These are phyloP conservation scores for Monascus purpureus DNA, from an alignment of 495 filamentous ascomycete species.

Conservation along the genomic window DNA sequence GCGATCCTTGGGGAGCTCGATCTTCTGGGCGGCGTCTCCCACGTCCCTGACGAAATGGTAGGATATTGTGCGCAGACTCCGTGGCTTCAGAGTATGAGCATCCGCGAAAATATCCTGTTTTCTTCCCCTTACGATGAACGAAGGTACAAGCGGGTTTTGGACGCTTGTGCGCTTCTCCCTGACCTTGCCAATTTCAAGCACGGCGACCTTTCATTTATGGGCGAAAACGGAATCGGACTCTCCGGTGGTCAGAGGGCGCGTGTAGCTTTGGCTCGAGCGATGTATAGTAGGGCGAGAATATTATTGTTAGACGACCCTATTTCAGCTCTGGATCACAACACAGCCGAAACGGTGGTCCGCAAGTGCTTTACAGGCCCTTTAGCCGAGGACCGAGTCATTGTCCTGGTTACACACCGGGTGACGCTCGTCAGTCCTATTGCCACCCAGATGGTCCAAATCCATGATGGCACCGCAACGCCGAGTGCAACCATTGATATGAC, in stretches of 20 bases:
- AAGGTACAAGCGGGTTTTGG: conserved; percentile 44
- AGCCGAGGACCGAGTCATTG: conserved; percentile 43
- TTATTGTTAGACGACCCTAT: conserved; percentile 59
- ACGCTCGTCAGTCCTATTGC: conserved; percentile 53
- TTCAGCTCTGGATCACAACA: conserved; percentile 58
- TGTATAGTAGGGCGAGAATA: conserved; percentile 52
- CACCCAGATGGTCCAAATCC: conserved; percentile 52
- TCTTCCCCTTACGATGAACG: conserved; percentile 52
- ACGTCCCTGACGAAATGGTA: conserved; percentile 50
- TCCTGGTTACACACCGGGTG: conserved; percentile 70
- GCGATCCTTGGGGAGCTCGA: conserved; percentile 71
- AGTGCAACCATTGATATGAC: conserved; percentile 7
- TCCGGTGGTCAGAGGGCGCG: conserved; percentile 61
- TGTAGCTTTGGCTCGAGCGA: conserved; percentile 52
- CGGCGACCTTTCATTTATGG: conserved; percentile 56
- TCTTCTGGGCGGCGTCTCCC: conserved; percentile 40
- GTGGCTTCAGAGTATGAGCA: conserved; percentile 89
- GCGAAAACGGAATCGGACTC: conserved; percentile 54
- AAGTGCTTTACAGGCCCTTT: conserved; percentile 55
- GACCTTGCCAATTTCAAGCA: conserved; percentile 51
- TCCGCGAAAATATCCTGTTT: conserved; percentile 75
- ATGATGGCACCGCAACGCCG: conserved; percentile 33
- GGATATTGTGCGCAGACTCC: conserved; percentile 75
- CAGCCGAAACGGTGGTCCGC: conserved; percentile 50
- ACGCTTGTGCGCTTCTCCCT: conserved; percentile 47